Base-by-base conservation (phyloP, 352 stramenopile genomes). In the Globisporangium cystogenes region DNA sequence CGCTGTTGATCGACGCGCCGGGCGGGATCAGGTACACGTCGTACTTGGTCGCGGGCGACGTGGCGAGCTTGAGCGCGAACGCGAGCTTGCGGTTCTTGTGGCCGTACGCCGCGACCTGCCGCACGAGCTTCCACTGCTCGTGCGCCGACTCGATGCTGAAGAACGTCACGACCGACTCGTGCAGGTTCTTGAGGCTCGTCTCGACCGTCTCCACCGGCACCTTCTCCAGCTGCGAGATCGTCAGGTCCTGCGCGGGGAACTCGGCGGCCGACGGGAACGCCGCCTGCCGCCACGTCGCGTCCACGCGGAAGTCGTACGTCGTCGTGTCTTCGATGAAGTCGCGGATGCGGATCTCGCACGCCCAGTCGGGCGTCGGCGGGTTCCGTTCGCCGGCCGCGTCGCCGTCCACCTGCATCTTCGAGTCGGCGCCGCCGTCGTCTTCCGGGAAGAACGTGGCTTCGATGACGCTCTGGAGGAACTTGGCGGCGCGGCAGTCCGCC, bases 401-500 rank as follows among this genome's bases (percentile, higher is more conserved):
- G 14, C 44, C 50, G 16, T 74, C 57, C 15, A 79, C 53, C n/a
- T 63, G 42, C 39, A 82, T 73, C 26, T 70, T 76, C n/a, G 53
- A 29, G 44, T 81, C 67, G 8, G 60, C 59, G 18, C 53, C 59
- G 8, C 79, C 61, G 15, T 68, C 39, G 14, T 68, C 63, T 26
- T 79, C 80, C 4, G 74, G 66, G 48, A 83, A 67, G 35, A 90
- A 63, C 4, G 72, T 78, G 40, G 63, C 74, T 55, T 92, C 76
- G 41, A 92, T 89, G 43, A 92, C 58, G 57, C 90, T 72, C 45
- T 74, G 57, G 7, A 90, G 59, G 62, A 87, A 92, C n/a, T 81
- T 74, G 7, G 71, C 69, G 23, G 70, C 65, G 40, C 57, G 59
- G 45, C 64, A 82, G 24, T 80, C 80, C 4, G 67, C 82, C n/a